Base-by-base conservation (phyloP, 208 protist genomes). In the Lotmaria passim region DNA sequence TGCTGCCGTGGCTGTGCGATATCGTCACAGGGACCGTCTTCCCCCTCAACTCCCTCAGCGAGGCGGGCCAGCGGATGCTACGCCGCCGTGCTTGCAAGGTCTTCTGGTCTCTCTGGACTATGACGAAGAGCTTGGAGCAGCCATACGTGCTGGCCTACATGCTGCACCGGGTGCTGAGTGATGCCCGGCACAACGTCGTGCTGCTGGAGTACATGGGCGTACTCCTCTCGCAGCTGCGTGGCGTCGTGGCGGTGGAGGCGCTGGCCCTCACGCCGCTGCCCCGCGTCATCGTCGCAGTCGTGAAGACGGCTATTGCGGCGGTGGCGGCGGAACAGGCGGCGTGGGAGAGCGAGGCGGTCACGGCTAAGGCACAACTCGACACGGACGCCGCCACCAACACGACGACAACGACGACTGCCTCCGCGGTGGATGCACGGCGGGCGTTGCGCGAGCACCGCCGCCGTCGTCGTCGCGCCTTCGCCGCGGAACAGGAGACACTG, bases 201-300 rank as follows among this genome's bases (percentile, higher is more conserved):
- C 65, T 94, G 56, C 75, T 94, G 21, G 83, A 94, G 70, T 73
- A 90, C 59, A 63, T 91, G 31, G 83, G 71, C 15, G 81, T 94
- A 7, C 64, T 94, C 4, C 73, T 94, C 19, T 86, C 83, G 2
- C 88, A 94, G 69, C 61, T 71, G 47, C 56, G 57, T 21, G 76
- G 60, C 5, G 51, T 75, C 14, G 69, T 71, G 2, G 63, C 76
- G 50, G 58, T 73, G n/a, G 71, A 83, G 41, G 64, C 78, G 31
- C 70, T 88, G 24, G 69, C 75, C n/a, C 64, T 60, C 17, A 82
- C 78, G 8, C 51, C 63, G 36, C 44, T 88, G 28, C 71, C 74
- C 19, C 43, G 47, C 0, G 78, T 74, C 6, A 41, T 88, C 2
- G 73, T 82, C 31, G 28, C 53, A 14, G 56, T 52, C 14, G 61